A percentile compares a stretch with the other conserved stretches of the same genome.
These are phyloP conservation scores for Neofusicoccum laricinum DNA, from an alignment of 2,329 filamentous ascomycete genomes.

Conservation along the genomic window DNA sequence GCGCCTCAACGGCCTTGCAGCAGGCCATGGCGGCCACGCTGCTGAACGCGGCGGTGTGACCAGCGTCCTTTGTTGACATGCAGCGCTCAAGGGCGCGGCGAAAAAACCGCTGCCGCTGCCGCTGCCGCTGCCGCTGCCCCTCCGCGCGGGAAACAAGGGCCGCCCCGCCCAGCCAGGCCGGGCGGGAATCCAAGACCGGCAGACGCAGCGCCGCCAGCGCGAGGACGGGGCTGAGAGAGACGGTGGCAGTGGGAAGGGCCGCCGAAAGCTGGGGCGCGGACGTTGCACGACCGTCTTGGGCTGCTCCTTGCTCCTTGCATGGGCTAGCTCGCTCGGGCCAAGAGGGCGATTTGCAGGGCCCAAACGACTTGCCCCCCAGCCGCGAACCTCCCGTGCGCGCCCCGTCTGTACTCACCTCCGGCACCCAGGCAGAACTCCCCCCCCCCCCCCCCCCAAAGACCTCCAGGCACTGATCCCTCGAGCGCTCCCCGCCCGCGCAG, in stretches of 20 bases:
- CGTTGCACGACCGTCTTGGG: not conserved
- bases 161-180: too few relatives aligned
- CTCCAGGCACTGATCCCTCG: not conserved
- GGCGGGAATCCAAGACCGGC: too few relatives aligned
- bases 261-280: not conserved
- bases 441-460: not conserved
- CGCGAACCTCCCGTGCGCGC: conserved; percentile 9
- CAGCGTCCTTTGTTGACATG: not conserved
- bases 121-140: too few relatives aligned
- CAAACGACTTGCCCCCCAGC: not conserved
- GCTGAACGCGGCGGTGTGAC: not conserved
- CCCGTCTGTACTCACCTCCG: conserved; percentile 1
- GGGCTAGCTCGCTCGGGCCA: too few relatives aligned
- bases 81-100: too few relatives aligned
- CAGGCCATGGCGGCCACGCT: conserved; percentile 1
- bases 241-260: too few relatives aligned
- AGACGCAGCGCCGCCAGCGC: too few relatives aligned
- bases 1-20: conserved; percentile 2
- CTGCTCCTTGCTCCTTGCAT: not conserved
- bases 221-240: too few relatives aligned
- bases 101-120: too few relatives aligned
- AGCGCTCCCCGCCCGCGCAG: not conserved
- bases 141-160: too few relatives aligned
- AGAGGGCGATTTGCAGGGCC: not conserved
- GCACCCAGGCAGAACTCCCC: not conserved